phyloP scores from a whole-genome alignment of 352 stramenopile species.

The Saprolegnia diclina region DNA sequence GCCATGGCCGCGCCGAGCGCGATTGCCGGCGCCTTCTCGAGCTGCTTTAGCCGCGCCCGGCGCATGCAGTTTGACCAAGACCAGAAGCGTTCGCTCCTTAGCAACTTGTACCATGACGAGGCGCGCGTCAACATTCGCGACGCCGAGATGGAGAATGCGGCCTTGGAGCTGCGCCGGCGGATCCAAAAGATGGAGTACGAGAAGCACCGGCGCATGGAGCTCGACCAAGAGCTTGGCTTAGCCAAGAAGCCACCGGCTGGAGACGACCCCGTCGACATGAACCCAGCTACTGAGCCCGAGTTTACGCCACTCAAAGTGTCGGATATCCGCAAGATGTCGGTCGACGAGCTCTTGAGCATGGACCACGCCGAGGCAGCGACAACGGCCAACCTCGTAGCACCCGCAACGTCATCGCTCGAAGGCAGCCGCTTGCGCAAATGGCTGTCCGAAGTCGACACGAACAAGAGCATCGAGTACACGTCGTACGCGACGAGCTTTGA shows the following conservation, averaged over 20 bases:
- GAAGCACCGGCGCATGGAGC: constrained; percentile 28
- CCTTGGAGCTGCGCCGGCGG: constrained; percentile 61
- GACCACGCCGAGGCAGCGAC: constrained; percentile 24
- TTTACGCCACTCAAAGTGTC: constrained; percentile 36
- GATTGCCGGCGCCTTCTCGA: constrained; percentile 33
- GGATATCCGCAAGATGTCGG: constrained; percentile 45
- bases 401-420: constrained; percentile 25
- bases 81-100: constrained; percentile 60
- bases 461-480: constrained; percentile 45
- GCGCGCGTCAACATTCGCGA: constrained; percentile 21
- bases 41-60: constrained; percentile 53
- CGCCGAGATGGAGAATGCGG: constrained; percentile 32
- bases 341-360: constrained; percentile 47
- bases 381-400: not conserved
- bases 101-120: constrained; percentile 43
- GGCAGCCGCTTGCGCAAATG: constrained; percentile 39
- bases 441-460: constrained; percentile 48
- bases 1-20: not conserved
- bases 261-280: constrained; percentile 47
- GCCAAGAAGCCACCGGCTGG: not conserved
- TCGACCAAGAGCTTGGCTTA: constrained; percentile 15
- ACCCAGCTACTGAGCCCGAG: constrained; percentile 34
- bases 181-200: constrained; percentile 40
- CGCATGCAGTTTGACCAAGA: constrained; percentile 65
- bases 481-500: constrained; percentile 56